Evolutionary conservation across 2,329 filamentous ascomycete genomes (phyloP), one percentile per base, ranked within the genome.

Genomic region (Simplicillium aogashimaense): DNA sequence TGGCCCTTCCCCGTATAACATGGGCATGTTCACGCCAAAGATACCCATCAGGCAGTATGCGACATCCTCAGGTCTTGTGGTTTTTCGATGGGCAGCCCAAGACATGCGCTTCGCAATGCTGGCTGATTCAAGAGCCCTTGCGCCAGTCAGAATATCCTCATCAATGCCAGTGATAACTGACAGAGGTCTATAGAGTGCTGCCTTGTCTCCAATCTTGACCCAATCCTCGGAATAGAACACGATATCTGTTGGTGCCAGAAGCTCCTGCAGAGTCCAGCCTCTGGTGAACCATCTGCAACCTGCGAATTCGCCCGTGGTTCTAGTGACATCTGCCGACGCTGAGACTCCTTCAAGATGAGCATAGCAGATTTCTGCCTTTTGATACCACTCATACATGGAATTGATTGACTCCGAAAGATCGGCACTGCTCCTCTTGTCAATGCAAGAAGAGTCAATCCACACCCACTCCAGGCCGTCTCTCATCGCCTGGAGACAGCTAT

Each of bases 361-460:
- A 35, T 51, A 54, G 42, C 52, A 54, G 3, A 48, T 39, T 9
- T 15, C 46, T 2, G 54, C 44, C 15, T 46, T 37, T 11, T 42
- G 41, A 39, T 54, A 57, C 50, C 49, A 55, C 16, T 48, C 45
- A 43, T 48, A 53, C 30, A 32, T 32, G 30, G 30, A 32, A 15
- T 32, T 32, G 15, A 32, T 32, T 5, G 30, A 13, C 15, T 32
- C 30, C 7, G 13, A n/a, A 13, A 32, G 30, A 5, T 32, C 30
- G 7, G 30, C 30, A 12, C 30, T 32, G 15, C 30, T 32, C 13
- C 13, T n/a, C 15, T 32, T 32, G 11, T 32, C 30, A 15, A 32
- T 32, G 45, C 53, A 55, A 43, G 52, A 54, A 1, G 53, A 54
- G 20, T 57, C 54, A 3, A 54, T 42, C 55, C 55, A 56, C 9